These are phyloP conservation scores for Penicillium sp. DNA, from an alignment of 2,329 filamentous ascomycete genomes.

Conservation along the genomic window DNA sequence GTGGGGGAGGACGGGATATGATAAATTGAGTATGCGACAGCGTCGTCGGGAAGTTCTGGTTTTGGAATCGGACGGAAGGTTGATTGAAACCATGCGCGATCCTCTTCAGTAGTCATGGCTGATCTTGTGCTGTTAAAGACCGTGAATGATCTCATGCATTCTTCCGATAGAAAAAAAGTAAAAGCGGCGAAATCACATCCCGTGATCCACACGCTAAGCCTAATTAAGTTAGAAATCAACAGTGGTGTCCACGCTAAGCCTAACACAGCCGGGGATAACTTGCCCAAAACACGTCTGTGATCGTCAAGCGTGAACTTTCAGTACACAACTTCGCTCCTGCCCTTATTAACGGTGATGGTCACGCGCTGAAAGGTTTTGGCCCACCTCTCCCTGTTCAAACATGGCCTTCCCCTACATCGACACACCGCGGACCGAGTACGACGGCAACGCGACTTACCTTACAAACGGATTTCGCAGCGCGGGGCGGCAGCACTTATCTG, in stretches of 20 bases:
- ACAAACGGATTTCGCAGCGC: slow-evolving; percentile 60
- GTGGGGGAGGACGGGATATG: slow-evolving; percentile 59
- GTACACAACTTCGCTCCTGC: slow-evolving; percentile 1
- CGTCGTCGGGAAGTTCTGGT: slow-evolving; percentile 71
- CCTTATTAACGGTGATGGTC: slow-evolving; percentile 25
- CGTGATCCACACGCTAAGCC: slow-evolving; percentile 29
- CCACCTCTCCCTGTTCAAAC: slow-evolving; percentile 24
- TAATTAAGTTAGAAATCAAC: slow-evolving; percentile 43
- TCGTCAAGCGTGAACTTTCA: slow-evolving; percentile 1
- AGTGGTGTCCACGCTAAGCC: slow-evolving; percentile 24
- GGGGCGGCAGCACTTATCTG: slow-evolving; percentile 41
- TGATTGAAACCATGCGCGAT: slow-evolving; percentile 64
- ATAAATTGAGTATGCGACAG: slow-evolving; percentile 80
- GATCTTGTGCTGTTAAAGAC: slow-evolving; percentile 14
- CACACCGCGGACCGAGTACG: slow-evolving; percentile 76
- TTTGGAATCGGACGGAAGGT: slow-evolving; percentile 65
- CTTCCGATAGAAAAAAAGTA: slow-evolving; percentile 14
- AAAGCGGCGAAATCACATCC: slow-evolving; percentile 28
- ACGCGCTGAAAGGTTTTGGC: slow-evolving; percentile 23
- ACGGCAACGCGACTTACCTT: slow-evolving; percentile 80
- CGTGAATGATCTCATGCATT: slow-evolving; percentile 36
- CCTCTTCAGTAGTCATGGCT: slow-evolving; percentile 51
- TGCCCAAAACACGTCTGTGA: slow-evolving; percentile 35
- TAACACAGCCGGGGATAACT: slow-evolving; percentile 18
- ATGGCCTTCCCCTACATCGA: slow-evolving; percentile 73